Conservation (phyloP, 2,329 filamentous ascomycete species). For the Arthrinium puccinioides region DNA sequence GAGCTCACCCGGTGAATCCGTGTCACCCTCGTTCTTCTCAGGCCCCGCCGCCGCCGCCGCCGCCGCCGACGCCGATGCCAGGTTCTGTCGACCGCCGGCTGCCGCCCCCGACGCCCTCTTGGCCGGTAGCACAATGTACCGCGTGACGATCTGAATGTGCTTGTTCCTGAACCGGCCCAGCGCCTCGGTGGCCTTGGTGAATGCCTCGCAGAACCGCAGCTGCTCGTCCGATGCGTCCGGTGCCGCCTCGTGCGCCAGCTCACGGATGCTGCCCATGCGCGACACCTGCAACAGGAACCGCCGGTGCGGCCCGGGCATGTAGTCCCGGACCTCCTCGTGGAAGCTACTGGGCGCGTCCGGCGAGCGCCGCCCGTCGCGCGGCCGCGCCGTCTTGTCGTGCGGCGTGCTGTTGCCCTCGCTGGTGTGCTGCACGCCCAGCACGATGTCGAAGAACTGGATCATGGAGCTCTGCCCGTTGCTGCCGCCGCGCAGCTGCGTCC, state of each 20-base stretch:
- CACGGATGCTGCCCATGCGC: conserved; percentile 65
- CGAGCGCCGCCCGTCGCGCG: conserved; percentile 4
- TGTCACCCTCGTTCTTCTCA: conserved; percentile 62
- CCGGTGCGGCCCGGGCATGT: conserved; percentile 84
- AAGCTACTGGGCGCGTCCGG: conserved; percentile 26
- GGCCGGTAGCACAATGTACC: conserved; percentile 83
- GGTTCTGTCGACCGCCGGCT: conserved; percentile 25
- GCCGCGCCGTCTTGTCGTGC: too few relatives aligned
- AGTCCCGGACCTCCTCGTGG: conserved; percentile 66
- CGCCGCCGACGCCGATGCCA: conserved; percentile 36
- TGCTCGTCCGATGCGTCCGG: conserved; percentile 35
- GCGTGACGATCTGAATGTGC: conserved; percentile 82
- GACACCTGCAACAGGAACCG: conserved; percentile 68
- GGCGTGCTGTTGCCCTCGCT: conserved; percentile 27
- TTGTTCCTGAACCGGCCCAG: conserved; percentile 72
- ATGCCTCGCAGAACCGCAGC: conserved; percentile 36
- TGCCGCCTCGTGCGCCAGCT: conserved; percentile 52
- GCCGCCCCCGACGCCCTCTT: conserved; percentile 31
- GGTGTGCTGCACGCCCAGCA: conserved; percentile 73
- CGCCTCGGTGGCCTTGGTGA: conserved; percentile 68
- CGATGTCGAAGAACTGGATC: conserved; percentile 87
- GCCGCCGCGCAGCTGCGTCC: conserved; percentile 76
- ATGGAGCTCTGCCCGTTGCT: conserved; percentile 91
- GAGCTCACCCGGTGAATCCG: conserved; percentile 37
- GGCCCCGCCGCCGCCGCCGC: conserved; percentile 46